Evolutionary conservation across 495 filamentous ascomycete species (phyloP), one percentile per base, ranked within the genome.

Genomic region (Achaetomiella virescens): DNA sequence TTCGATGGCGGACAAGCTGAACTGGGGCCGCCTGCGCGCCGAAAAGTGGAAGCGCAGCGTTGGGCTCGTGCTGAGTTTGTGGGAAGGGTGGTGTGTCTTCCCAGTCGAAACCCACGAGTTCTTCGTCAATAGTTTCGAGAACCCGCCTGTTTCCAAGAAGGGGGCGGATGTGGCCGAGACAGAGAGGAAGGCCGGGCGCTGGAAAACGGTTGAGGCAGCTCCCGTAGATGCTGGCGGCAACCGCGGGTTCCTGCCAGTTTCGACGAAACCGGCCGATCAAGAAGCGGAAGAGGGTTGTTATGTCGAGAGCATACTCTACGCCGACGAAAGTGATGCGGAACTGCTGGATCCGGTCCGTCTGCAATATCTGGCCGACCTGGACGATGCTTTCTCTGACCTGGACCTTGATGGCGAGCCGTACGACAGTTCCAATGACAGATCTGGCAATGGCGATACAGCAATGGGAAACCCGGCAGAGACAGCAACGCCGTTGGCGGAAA

Each of bases 31-130:
- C 5, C 72, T 97, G 38, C 82, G 85, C 40, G 85, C 87, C 14
- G 90, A 96, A 61, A 95, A 96, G 67, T 98, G 90, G 86, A 90
- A 90, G 67, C 79, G 90, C 18, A 89, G 85, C 55, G 82, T 98
- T 7, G 81, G 81, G 1, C 70, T 79, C 10, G 78, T 97, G 15
- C 67, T 98, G 9, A 77, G 79, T 17, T 66, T 91, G 42, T 98
- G 93, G 93, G 90, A 96, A 71, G 85, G 84, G 1, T 92, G 88
- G 88, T 88, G 85, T 61, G 86, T 91, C 9, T 98, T 98, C 62
- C 83, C 86, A 2, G 80, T 86, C 40, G 79, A 83, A 20, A 84
- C 81, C 31, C 87, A 91, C 55, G 85, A 88, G 58, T 74, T 82
- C 48, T 91, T 97, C 60, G 78, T 78, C 37, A 66, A 79, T 44